Conservation (phyloP, 2,329 filamentous ascomycete species). For the Aspergillus sp. region DNA sequence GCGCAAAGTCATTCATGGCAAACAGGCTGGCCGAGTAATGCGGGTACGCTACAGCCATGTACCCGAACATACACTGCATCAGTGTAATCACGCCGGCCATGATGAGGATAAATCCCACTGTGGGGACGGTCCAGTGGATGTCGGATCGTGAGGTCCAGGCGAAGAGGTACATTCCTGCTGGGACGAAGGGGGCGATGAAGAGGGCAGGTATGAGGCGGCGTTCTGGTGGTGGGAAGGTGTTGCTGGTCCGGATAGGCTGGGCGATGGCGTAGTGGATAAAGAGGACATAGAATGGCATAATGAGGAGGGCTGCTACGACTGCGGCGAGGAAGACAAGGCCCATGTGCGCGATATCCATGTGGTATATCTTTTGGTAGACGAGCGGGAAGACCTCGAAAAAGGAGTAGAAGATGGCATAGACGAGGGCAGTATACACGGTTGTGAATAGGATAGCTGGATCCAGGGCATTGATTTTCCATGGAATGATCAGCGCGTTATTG, state of each 20-base stretch:
- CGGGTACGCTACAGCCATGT: constrained; percentile 37
- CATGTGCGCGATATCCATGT: neutral
- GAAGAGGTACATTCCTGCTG: constrained; percentile 59
- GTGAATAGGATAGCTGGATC: constrained; percentile 64
- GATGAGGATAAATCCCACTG: constrained; percentile 42
- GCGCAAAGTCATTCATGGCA: constrained; percentile 35
- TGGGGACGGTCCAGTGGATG: constrained; percentile 33
- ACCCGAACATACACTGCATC: constrained; percentile 45
- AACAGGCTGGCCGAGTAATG: constrained; percentile 37
- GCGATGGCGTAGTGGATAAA: constrained; percentile 50
- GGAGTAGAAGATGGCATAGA: constrained; percentile 49
- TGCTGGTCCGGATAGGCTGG: constrained; percentile 51
- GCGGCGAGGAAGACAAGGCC: neutral
- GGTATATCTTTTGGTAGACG: neutral
- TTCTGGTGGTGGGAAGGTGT: constrained; percentile 54
- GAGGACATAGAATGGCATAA: constrained; percentile 55
- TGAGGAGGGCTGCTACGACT: constrained; percentile 32
- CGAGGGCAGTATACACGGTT: constrained; percentile 61
- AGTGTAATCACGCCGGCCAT: constrained; percentile 43
- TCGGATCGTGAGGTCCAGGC: constrained; percentile 17
- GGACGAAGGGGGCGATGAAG: constrained; percentile 51
- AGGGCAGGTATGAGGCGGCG: constrained; percentile 55
- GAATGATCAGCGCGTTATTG: constrained; percentile 58
- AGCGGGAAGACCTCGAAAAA: constrained; percentile 34
- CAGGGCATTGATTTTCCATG: constrained; percentile 59